Conservation (phyloP, 495 filamentous ascomycete species). For the Tuber aestivum region DNA sequence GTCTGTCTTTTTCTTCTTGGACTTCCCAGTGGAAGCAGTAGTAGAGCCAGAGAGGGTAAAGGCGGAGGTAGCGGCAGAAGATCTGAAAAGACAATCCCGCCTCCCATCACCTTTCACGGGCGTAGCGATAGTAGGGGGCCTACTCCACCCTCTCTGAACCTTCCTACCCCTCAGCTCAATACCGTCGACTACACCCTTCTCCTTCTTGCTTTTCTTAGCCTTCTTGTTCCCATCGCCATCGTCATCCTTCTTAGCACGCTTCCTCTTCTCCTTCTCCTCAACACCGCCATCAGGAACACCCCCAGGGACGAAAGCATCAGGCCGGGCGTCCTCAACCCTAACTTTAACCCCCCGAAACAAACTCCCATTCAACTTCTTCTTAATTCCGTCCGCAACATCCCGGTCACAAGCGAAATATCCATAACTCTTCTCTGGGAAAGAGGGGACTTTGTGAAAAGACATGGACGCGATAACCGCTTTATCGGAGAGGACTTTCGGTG, state of each 20-base stretch:
- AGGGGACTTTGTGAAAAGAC: slow-evolving; percentile 74
- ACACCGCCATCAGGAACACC: slow-evolving; percentile 35
- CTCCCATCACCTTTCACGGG: slow-evolving; percentile 46
- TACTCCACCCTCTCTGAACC: slow-evolving; percentile 89
- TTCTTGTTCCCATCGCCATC: slow-evolving; percentile 46
- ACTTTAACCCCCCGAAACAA: slow-evolving; percentile 81
- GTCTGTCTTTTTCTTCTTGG: slow-evolving; percentile 52
- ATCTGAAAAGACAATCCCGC: slow-evolving; percentile 35
- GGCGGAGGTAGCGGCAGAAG: slow-evolving; percentile 17
- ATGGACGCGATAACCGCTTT: slow-evolving; percentile 59
- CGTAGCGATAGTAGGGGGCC: slow-evolving; percentile 45
- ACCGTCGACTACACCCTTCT: slow-evolving; percentile 60
- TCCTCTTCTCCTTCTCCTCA: slow-evolving; percentile 44
- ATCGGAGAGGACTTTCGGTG: slow-evolving; percentile 58
- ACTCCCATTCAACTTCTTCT: slow-evolving; percentile 86
- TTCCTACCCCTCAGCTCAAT: slow-evolving; percentile 66
- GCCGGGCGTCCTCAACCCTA: slow-evolving; percentile 69
- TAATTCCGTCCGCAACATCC: slow-evolving; percentile 77
- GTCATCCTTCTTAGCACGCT: slow-evolving; percentile 37
- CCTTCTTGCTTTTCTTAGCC: slow-evolving; percentile 52
- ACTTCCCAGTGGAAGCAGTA: slow-evolving; percentile 40
- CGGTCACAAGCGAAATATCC: slow-evolving; percentile 77
- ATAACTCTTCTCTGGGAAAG: slow-evolving; percentile 84
- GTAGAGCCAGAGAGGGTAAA: slow-evolving; percentile 11
- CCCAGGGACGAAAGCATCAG: slow-evolving; percentile 42